Base-by-base conservation (phyloP, 2,329 filamentous ascomycete species). In the Nigrospora sphaerica region DNA sequence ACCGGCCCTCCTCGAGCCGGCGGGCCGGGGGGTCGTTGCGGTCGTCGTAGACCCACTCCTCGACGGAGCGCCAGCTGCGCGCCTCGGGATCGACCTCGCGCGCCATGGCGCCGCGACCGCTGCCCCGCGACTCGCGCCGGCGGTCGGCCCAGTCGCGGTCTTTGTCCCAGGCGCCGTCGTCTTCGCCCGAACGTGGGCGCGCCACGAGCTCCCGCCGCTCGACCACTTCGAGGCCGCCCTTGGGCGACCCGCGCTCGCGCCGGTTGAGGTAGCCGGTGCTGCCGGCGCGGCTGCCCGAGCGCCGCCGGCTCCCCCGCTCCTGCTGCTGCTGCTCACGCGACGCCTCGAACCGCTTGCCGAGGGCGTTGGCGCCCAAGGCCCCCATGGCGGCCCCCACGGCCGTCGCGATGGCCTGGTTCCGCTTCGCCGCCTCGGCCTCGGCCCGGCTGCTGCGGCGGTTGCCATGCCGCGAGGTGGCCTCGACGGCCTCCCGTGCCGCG, bases 321-420 rank as follows among this genome's bases (percentile, higher is more conserved):
- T 55, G 48, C 49, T 61, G 54, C 53, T 54, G 49, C 42, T 46
- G 32, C 18, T 39, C 31, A n/a, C 59, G 57, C 13, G 56, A 54
- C 4, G 49, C 43, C 47, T 64, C 58, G 31, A 66, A 49, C 17
- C 57, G 52, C 52, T 60, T 62, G 56, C 61, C 60, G 12, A 61
- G 56, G 16, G 60, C 61, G 42, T 63, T 80, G 12, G 75, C 76
- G 5, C 74, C 75, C 11, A 80, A 64, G 4, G 75, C 76, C 3
- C 75, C 76, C 1, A 77, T 74, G 4, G 77, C 72, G 2, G 75
- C 77, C 2, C 77, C 76, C 4, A 79, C 65, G 11, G 79, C 61
- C 11, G 77, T 77, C 4, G 73, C 71, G 14, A 78, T 57, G 44
- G 73, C 59, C 45, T 62, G 62, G 43, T 62, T 62, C 42, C 62